phyloP scores from a whole-genome alignment of 495 filamentous ascomycete species.

The Extremus antarcticus region DNA sequence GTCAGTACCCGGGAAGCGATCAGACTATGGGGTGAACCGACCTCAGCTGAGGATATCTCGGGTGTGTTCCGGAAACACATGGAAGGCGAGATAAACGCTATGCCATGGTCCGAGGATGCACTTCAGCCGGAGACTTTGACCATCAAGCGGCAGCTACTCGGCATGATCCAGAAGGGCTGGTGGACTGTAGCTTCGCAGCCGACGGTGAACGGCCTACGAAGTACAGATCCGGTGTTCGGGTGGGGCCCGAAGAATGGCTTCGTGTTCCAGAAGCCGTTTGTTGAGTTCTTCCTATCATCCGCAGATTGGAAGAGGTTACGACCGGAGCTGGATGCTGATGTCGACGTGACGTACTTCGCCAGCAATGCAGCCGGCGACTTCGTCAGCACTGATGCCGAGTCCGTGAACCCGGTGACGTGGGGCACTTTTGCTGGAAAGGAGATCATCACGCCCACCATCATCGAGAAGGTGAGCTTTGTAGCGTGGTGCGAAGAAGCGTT shows the following conservation, averaged over 20 bases:
- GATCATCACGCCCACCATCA: conserved; percentile 94
- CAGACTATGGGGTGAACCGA: conserved; percentile 73
- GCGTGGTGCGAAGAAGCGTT: conserved; percentile 96
- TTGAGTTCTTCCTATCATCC: conserved; percentile 80
- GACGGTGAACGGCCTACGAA: conserved; percentile 73
- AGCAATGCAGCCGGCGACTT: conserved; percentile 62
- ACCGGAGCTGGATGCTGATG: conserved; percentile 46
- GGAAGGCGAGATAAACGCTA: conserved; percentile 56
- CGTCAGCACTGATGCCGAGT: conserved; percentile 52
- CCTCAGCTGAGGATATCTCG: conserved; percentile 55
- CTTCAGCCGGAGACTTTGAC: conserved; percentile 72
- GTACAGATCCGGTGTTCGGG: conserved; percentile 69
- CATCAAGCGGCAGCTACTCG: conserved; percentile 62
- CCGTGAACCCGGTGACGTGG: conserved; percentile 94
- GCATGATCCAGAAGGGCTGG: conserved; percentile 74
- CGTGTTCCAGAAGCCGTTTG: conserved; percentile 96
- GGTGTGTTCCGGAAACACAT: conserved; percentile 71
- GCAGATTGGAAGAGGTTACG: conserved; percentile 58
- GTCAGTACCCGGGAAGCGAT: conserved; percentile 67
- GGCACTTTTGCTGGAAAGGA: conserved; percentile 93
- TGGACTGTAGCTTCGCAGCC: conserved; percentile 97
- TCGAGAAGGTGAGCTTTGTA: conserved; percentile 88
- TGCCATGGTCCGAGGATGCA: conserved; percentile 91
- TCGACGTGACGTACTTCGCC: conserved; percentile 70
- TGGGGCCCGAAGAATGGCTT: conserved; percentile 92